phyloP scores from a whole-genome alignment of 352 stramenopile genomes.

The Phytophthora ohioensis region DNA sequence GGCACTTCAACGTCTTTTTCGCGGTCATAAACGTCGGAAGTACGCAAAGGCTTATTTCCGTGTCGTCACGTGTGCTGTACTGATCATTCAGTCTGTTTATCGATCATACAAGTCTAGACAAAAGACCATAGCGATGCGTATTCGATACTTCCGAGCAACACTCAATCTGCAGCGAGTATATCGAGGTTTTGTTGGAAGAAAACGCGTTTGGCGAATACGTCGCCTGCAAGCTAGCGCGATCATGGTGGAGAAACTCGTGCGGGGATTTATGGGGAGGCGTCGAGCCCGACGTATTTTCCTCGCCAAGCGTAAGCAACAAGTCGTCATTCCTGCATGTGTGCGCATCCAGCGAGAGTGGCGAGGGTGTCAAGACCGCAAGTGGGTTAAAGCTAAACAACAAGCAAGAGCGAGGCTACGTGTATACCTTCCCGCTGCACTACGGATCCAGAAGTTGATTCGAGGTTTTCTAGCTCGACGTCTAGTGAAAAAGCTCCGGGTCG shows the following conservation, averaged over 20 bases:
- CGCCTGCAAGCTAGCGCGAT: conserved; percentile 57
- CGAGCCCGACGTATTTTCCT: conserved; percentile 52
- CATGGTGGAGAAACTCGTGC: conserved; percentile 55
- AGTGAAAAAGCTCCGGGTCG: conserved; percentile 39
- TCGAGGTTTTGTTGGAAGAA: conserved; percentile 54
- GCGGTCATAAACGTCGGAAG: conserved; percentile 56
- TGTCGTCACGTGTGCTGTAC: conserved; percentile 58
- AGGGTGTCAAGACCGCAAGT: conserved; percentile 47
- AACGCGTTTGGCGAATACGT: conserved; percentile 52
- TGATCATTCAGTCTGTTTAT: conserved; percentile 78
- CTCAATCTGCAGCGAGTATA: conserved; percentile 64
- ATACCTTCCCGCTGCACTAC: conserved; percentile 56
- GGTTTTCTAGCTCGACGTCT: conserved; percentile 63
- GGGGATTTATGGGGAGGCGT: conserved; percentile 66
- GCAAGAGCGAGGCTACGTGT: conserved; percentile 44
- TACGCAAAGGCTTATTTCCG: conserved; percentile 60
- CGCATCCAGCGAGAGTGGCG: conserved; percentile 70
- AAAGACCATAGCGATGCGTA: conserved; percentile 43
- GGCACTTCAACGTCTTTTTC: conserved; percentile 68
- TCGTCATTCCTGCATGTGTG: conserved; percentile 55
- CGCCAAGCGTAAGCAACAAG: conserved; percentile 49
- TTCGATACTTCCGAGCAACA: conserved; percentile 38
- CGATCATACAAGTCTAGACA: conserved; percentile 58
- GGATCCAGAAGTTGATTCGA: conserved; percentile 60
- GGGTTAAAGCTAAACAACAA: conserved; percentile 41